These are phyloP conservation scores for Xylaria multiplex DNA, from an alignment of 2,329 filamentous ascomycete genomes.

Conservation along the genomic window DNA sequence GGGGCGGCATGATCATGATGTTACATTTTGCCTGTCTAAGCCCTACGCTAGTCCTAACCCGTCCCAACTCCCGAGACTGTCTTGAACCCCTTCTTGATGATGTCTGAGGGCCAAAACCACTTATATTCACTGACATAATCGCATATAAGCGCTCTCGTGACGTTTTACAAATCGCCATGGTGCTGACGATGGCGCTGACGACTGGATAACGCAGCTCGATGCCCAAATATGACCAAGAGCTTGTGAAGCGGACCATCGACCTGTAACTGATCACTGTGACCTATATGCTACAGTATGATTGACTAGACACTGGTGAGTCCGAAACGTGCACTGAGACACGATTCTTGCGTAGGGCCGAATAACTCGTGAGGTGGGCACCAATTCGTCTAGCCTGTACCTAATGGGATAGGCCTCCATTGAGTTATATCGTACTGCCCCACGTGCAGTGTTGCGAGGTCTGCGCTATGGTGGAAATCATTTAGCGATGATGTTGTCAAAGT, in stretches of 20 bases:
- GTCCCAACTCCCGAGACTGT: conserved; percentile 20
- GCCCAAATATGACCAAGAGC: conserved; percentile 3
- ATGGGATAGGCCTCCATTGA: neutral
- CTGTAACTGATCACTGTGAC: conserved; percentile 12
- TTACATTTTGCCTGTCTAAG: conserved; percentile 19
- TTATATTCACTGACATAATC: conserved; percentile 7
- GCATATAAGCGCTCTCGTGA: conserved; percentile 1
- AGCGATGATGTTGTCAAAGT: conserved; percentile 25
- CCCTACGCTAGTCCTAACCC: conserved; percentile 25
- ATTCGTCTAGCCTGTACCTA: conserved; percentile 21
- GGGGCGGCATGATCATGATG: conserved; percentile 10
- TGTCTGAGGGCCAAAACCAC: neutral
- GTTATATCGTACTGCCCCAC: conserved; percentile 37
- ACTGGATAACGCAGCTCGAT: neutral
- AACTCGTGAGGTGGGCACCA: conserved; percentile 39
- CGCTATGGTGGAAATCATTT: conserved; percentile 19
- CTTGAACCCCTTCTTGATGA: conserved; percentile 1
- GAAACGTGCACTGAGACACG: conserved; percentile 41
- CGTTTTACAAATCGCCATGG: conserved; percentile 3
- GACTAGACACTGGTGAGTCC: conserved; percentile 13
- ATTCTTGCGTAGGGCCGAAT: conserved; percentile 47
- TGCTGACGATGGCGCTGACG: neutral
- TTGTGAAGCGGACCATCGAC: neutral
- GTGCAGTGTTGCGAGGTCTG: conserved; percentile 40
- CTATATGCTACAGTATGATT: conserved; percentile 11